Conservation (phyloP, 2,329 filamentous ascomycete genomes). For the Fusarium caatingaense region DNA sequence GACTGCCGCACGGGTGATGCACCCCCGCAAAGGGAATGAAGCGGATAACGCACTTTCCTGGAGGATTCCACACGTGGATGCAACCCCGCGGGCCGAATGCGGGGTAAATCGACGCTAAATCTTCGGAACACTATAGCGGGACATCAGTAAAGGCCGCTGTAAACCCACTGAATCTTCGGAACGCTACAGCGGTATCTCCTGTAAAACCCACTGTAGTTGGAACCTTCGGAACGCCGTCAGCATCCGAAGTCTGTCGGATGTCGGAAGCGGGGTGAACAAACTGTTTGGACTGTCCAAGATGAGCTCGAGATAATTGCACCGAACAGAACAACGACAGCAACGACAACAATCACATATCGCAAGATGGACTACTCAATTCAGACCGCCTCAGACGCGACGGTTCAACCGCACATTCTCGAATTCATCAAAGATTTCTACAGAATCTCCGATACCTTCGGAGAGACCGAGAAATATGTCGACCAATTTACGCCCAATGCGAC, state of each 20-base stretch:
- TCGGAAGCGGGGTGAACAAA: conserved; percentile 28
- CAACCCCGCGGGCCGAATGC: neutral
- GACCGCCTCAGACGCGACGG: conserved; percentile 26
- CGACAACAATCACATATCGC: neutral
- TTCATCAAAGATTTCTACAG: conserved; percentile 29
- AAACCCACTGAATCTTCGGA: neutral
- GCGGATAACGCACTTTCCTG: neutral
- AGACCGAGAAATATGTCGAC: conserved; percentile 32
- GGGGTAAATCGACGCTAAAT: neutral
- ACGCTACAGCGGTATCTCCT: neutral
- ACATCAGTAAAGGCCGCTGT: neutral
- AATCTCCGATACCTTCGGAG: conserved; percentile 31
- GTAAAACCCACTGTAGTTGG: neutral
- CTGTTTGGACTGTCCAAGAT: too few species aligned
- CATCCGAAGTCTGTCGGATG: conserved; percentile 27
- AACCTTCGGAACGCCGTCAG: neutral
- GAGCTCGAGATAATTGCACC: neutral
- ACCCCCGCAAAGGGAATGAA: neutral
- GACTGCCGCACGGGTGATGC: conserved; percentile 1
- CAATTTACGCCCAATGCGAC: conserved; percentile 30
- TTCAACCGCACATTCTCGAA: conserved; percentile 19
- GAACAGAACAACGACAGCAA: neutral
- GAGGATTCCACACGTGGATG: neutral
- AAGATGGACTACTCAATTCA: conserved; percentile 33
- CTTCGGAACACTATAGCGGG: neutral